phyloP scores from a whole-genome alignment of 2,329 filamentous ascomycete genomes.

The Simplicillium aogashimaense region DNA sequence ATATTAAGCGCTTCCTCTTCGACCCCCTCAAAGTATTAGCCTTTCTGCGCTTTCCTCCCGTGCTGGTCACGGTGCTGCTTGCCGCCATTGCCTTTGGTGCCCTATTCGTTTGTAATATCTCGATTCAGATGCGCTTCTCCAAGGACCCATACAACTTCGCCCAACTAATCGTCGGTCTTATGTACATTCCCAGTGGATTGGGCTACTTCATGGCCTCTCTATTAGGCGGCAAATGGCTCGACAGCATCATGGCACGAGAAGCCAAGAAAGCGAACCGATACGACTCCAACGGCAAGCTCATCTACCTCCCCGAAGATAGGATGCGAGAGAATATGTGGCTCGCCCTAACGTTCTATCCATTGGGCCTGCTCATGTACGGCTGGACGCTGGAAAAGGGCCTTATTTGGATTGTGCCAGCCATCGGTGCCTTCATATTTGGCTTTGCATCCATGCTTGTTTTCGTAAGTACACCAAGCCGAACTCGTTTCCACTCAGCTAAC shows the following conservation, averaged over 20 bases:
- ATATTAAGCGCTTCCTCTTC: slow-evolving; percentile 52
- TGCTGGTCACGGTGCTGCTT: slow-evolving; percentile 63
- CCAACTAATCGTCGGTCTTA: slow-evolving; percentile 59
- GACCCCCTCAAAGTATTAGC: slow-evolving; percentile 63
- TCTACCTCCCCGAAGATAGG: slow-evolving; percentile 68
- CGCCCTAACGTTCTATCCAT: slow-evolving; percentile 60
- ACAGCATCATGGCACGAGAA: slow-evolving; percentile 69
- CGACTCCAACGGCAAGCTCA: slow-evolving; percentile 53
- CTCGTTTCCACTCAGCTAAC: slow-evolving; percentile 10
- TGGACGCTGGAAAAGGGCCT: slow-evolving; percentile 61
- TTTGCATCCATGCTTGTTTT: slow-evolving; percentile 73
- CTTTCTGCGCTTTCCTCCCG: slow-evolving; percentile 65
- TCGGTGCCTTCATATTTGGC: slow-evolving; percentile 67
- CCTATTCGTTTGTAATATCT: slow-evolving; percentile 71
- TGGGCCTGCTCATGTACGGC: slow-evolving; percentile 64
- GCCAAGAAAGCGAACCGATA: slow-evolving; percentile 60
- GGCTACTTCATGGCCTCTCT: slow-evolving; percentile 64
- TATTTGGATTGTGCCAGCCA: slow-evolving; percentile 51
- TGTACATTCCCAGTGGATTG: slow-evolving; percentile 67
- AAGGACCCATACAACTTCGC: slow-evolving; percentile 56
- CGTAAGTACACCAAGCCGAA: too few relatives aligned
- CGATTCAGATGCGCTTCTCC: slow-evolving; percentile 61
- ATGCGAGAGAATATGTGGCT: slow-evolving; percentile 78
- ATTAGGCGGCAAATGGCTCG: slow-evolving; percentile 68
- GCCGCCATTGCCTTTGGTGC: slow-evolving; percentile 66